Conservation (phyloP, 2,329 filamentous ascomycete genomes). For the Leptographium procerum region DNA sequence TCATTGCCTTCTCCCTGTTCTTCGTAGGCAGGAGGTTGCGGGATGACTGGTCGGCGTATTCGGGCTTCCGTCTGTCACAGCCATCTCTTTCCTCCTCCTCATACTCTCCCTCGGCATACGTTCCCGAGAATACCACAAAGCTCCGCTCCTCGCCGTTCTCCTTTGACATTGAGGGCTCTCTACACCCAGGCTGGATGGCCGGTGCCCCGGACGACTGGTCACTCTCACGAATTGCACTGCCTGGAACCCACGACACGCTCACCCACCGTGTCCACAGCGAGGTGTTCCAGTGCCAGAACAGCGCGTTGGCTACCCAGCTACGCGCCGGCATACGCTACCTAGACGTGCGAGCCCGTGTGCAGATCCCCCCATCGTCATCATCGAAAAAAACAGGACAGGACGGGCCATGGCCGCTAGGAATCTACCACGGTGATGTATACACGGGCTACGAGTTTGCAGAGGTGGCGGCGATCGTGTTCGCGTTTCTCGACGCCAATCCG, state of each 20-base stretch:
- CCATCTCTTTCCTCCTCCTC: neutral
- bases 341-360: constrained; percentile 34
- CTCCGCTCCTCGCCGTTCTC: constrained; percentile 22
- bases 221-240: constrained; percentile 34
- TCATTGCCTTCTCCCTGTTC: neutral
- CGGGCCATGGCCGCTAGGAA: constrained; percentile 24
- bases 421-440: constrained; percentile 34
- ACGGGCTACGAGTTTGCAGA: constrained; percentile 33
- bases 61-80: neutral
- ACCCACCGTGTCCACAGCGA: constrained; percentile 28
- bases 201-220: constrained; percentile 27
- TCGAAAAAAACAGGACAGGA: no score
- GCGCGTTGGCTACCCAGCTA: constrained; percentile 32
- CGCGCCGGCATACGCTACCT: constrained; percentile 35
- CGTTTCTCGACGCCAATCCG: constrained; percentile 33
- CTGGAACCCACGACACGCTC: constrained; percentile 43
- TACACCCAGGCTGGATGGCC: constrained; percentile 31
- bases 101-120: neutral
- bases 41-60: neutral
- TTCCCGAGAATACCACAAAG: neutral
- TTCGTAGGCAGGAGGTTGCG: neutral
- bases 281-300: constrained; percentile 35
- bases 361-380: constrained; percentile 3
- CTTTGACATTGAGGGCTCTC: constrained; percentile 27
- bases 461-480: constrained; percentile 30